These are phyloP conservation scores for Gossypium arboreum DNA, from an alignment of 345 rosid species.

Conservation along the genomic window DNA sequence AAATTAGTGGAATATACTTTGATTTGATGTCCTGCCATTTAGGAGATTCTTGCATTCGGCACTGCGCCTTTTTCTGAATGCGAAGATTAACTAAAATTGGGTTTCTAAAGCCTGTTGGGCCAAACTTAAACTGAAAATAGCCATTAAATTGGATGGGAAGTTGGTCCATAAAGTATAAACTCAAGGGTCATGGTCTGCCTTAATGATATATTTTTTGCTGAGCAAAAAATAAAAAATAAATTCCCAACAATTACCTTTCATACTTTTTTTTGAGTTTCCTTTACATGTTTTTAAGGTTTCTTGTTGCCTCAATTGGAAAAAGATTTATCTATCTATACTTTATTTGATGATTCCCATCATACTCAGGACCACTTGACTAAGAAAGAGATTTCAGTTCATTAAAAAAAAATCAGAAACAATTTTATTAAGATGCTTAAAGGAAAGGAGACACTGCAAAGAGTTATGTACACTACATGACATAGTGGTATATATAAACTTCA, in stretches of 20 bases:
- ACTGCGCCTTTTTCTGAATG: too few relatives aligned
- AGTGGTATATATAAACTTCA: conserved; percentile 14
- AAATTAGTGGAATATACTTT: too few relatives aligned
- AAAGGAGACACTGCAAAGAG: background rate
- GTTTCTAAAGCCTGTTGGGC: too few relatives aligned
- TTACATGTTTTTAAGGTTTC: background rate
- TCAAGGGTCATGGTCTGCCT: background rate
- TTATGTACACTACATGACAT: background rate
- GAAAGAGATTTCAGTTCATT: background rate
- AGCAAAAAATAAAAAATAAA: background rate
- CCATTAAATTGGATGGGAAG: background rate
- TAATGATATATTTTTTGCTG: background rate
- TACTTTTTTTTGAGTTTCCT: background rate
- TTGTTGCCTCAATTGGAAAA: background rate
- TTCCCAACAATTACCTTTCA: background rate
- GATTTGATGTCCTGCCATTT: too few relatives aligned
- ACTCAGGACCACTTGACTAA: background rate
- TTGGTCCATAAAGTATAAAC: background rate
- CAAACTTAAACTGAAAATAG: too few relatives aligned
- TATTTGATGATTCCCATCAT: background rate
- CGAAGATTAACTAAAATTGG: too few relatives aligned
- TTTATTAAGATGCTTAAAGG: background rate
- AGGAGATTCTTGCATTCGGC: too few relatives aligned
- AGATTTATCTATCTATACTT: background rate
- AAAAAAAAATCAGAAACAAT: background rate